Base-by-base conservation (phyloP, 139 green algal species). In the Chlorella sp. region DNA sequence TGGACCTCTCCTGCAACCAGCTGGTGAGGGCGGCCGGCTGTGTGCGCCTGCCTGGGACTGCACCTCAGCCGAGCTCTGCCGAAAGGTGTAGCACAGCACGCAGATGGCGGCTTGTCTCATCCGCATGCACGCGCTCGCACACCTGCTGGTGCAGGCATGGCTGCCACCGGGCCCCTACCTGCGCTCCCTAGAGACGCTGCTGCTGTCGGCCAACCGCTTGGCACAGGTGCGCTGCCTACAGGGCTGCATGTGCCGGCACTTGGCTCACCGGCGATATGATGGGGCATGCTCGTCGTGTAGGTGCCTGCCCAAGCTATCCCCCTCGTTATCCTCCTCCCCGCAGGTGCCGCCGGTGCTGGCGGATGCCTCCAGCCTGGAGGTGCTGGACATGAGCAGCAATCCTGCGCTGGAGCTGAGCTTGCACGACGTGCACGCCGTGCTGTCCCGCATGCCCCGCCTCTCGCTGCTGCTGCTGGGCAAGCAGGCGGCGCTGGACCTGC, bases 161-260 rank as follows among this genome's bases (percentile, higher is more conserved):
- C 79, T 84, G 64, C 79, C 79, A 11, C 79, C 64, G 0, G 79
- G 79, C 17, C 79, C 65, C 79, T 84, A 84, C 65, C 79, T 84
- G 39, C 5, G 21, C n/a, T 23, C 25, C 39, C 64, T 84, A 11
- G 79, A 84, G 44, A 65, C 65, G 17, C 63, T 84, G n/a, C 64
- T 73, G 11, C 63, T 84, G 39, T 65, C 79, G 0, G 39, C 62
- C 38, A 84, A 75, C 30, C 47, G 64, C 9, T 1, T 84, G 12
- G 26, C 44, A 13, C 12, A 38, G 79, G 79, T 82, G 57, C 34
- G 76, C 2, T 30, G 39, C 36, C 15, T 23, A 17, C 23, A 47
- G 39, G 23, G 2, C 26, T 26, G 26, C 28, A 23, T 44, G 21
- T 39, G 73, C 47, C 44, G 26, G 72, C 36, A 51, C 44, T 9